phyloP scores from a whole-genome alignment of 768 basidiomycete species.

The Podaxis pistillaris region DNA sequence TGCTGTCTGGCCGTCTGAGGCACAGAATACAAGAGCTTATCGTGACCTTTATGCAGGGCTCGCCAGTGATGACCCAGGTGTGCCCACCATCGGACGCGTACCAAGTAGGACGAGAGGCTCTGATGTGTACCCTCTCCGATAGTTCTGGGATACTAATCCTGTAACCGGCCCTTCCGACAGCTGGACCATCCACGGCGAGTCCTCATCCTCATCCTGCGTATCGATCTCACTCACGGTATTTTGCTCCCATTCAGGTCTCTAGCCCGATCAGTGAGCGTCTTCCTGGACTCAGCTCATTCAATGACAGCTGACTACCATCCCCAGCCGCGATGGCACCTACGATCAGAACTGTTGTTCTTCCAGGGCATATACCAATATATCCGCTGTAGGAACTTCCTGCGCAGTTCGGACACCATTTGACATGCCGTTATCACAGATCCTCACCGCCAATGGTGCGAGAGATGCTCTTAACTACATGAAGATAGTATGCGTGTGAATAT shows the following conservation, averaged over 20 bases:
- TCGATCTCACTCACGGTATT: background rate
- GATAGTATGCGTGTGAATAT: background rate
- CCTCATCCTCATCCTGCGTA: background rate
- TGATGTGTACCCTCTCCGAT: background rate
- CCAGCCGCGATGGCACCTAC: background rate
- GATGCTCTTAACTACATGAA: background rate
- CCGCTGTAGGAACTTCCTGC: background rate
- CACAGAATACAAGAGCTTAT: background rate
- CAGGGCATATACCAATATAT: background rate
- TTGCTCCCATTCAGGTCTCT: background rate
- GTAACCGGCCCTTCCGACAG: background rate
- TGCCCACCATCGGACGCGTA: background rate
- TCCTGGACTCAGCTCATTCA: background rate
- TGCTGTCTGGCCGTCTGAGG: background rate
- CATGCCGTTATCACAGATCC: background rate
- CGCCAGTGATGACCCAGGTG: background rate
- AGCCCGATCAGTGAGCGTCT: background rate
- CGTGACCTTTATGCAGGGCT: background rate
- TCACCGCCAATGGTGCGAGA: background rate
- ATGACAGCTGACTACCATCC: background rate
- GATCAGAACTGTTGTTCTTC: background rate
- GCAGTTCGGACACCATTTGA: background rate
- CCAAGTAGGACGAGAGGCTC: background rate
- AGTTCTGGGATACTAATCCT: background rate
- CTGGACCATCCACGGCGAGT: background rate